Conservation (phyloP, 2,329 filamentous ascomycete genomes). For the Camillea tinctor region DNA sequence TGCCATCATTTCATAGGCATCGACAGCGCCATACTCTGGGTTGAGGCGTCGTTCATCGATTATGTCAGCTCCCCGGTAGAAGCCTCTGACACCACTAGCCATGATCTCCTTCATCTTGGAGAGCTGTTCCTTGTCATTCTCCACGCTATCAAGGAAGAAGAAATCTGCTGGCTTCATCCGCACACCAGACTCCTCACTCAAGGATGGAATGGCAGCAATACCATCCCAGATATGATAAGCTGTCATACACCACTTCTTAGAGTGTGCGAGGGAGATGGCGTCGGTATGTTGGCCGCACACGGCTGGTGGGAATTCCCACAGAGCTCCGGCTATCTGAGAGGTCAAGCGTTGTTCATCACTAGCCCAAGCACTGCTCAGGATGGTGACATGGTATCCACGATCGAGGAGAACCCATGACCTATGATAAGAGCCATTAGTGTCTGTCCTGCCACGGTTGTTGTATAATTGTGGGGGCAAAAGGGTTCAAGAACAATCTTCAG, state of each 20-base stretch:
- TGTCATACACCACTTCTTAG: conserved; percentile 41
- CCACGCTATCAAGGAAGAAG: conserved; percentile 37
- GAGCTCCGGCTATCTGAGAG: conserved; percentile 45
- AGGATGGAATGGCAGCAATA: conserved; percentile 34
- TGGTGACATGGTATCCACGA: conserved; percentile 43
- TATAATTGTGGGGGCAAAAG: not conserved
- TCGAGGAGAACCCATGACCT: conserved; percentile 44
- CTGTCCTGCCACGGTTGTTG: not conserved
- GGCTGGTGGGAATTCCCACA: conserved; percentile 47
- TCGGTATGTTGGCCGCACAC: conserved; percentile 44
- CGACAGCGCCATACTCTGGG: conserved; percentile 35
- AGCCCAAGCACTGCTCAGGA: conserved; percentile 44
- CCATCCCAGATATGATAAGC: conserved; percentile 42
- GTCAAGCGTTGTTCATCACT: conserved; percentile 39
- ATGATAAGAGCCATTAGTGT: conserved; percentile 3
- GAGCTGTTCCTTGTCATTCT: conserved; percentile 33
- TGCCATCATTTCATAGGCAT: conserved; percentile 44
- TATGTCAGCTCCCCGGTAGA: conserved; percentile 35
- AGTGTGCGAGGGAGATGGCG: conserved; percentile 38
- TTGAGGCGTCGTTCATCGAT: conserved; percentile 37
- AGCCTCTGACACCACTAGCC: conserved; percentile 38
- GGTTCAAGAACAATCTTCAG: not conserved
- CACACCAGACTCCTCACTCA: conserved; percentile 35
- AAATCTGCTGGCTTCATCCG: conserved; percentile 39
- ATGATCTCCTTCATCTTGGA: conserved; percentile 42